These are phyloP conservation scores for Xylaria scruposa DNA, from an alignment of 495 filamentous ascomycete species.

Conservation along the genomic window DNA sequence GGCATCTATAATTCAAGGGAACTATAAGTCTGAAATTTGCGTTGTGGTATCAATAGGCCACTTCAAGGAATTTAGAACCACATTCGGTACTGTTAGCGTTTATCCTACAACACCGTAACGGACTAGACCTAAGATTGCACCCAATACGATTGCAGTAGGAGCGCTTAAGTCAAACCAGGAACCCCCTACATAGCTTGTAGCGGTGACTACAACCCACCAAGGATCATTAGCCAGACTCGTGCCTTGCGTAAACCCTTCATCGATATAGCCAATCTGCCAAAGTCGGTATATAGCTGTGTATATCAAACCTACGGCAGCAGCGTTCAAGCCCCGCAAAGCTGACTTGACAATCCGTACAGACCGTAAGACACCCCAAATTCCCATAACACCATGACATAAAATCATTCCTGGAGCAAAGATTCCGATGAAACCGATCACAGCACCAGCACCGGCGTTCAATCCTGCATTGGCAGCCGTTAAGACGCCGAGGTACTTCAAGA, in stretches of 20 bases:
- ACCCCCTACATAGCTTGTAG: conserved; percentile 67
- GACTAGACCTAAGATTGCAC: conserved; percentile 67
- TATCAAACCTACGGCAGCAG: conserved; percentile 77
- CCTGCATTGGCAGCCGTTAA: conserved; percentile 57
- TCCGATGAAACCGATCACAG: conserved; percentile 68
- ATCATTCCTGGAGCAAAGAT: conserved; percentile 78
- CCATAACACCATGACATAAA: conserved; percentile 70
- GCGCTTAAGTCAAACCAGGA: conserved; percentile 67
- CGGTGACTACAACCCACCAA: conserved; percentile 77
- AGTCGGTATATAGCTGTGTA: conserved; percentile 88
- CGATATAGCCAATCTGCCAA: conserved; percentile 78
- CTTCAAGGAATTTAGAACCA: background rate
- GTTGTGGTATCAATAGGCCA: background rate
- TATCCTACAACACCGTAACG: conserved; percentile 65
- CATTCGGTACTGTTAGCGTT: conserved; percentile 15
- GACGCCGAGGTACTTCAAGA: conserved; percentile 58
- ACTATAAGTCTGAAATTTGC: background rate
- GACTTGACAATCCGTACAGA: conserved; percentile 60
- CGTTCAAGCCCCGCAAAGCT: conserved; percentile 73
- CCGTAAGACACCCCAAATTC: conserved; percentile 70
- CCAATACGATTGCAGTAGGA: conserved; percentile 68
- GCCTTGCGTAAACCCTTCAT: conserved; percentile 59
- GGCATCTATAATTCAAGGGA: background rate
- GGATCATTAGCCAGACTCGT: conserved; percentile 67
- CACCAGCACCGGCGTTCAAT: conserved; percentile 46